A percentile compares a stretch with the other conserved stretches of the same genome.
Evolutionary conservation across 176 grass and related monocot genomes (phyloP).

Genomic region (Ampelocalamus luodianensis): DNA sequence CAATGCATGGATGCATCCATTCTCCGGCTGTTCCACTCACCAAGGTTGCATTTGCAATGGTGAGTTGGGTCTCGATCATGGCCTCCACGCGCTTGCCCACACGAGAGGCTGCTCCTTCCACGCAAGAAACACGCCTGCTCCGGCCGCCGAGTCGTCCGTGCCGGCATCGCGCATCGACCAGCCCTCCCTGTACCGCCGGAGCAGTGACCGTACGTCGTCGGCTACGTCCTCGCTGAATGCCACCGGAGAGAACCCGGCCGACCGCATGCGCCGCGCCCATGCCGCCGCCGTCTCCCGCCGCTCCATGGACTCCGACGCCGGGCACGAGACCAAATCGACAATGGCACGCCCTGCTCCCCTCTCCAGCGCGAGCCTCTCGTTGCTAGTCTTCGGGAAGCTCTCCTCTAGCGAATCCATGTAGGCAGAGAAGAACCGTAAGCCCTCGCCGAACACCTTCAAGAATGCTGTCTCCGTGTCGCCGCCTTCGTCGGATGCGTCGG

Average conservation of each 20-base stretch:
- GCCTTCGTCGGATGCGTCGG: conserved; percentile 20
- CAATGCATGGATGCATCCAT: conserved; percentile 46
- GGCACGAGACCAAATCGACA: conserved; percentile 87
- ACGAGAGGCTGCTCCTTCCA: conserved; percentile 97
- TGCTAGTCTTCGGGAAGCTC: conserved; percentile 85
- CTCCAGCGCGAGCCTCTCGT: conserved; percentile 88
- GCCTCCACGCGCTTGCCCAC: conserved; percentile 95
- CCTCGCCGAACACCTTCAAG: conserved; percentile 85
- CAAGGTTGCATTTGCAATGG: conserved; percentile 35
- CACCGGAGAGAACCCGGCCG: conserved; percentile 71
- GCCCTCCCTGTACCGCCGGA: conserved; percentile 85
- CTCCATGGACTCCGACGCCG: conserved; percentile 73
- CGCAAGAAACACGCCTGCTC: conserved; percentile 73
- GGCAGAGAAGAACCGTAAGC: conserved; percentile 80
- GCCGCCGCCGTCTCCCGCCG: conserved; percentile 70
- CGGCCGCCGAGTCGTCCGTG: conserved; percentile 55
- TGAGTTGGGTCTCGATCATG: conserved; percentile 51
- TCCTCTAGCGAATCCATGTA: conserved; percentile 97
- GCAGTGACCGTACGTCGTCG: conserved; percentile 84
- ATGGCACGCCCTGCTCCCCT: conserved; percentile 73
- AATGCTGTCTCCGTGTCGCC: conserved; percentile 69
- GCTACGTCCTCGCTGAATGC: conserved; percentile 92
- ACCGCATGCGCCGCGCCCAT: conserved; percentile 70
- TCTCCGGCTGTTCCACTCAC: conserved; percentile 22
- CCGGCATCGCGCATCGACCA: conserved; percentile 78